phyloP scores from a whole-genome alignment of 768 basidiomycete species.

The Lactifluus subvellereus region DNA sequence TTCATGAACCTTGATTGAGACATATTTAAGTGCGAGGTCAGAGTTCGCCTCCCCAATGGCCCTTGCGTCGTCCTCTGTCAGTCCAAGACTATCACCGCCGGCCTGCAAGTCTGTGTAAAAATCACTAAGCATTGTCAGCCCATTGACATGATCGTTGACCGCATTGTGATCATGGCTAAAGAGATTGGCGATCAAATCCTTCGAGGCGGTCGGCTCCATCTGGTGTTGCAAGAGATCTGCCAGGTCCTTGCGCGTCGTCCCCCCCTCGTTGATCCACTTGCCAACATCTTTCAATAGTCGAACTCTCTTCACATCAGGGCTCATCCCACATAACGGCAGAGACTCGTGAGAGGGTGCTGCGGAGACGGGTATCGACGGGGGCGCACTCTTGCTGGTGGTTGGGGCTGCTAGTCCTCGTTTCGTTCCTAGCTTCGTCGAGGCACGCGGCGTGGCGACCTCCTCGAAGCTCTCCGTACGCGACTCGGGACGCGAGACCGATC shows the following conservation, averaged over 20 bases:
- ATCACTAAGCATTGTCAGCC: conserved; percentile 65
- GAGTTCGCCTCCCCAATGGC: conserved; percentile 76
- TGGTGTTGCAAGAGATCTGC: conserved; percentile 81
- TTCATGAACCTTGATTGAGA: conserved; percentile 83
- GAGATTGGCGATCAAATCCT: conserved; percentile 66
- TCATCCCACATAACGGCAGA: conserved; percentile 45
- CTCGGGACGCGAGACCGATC: conserved; percentile 45
- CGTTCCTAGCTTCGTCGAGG: conserved; percentile 29
- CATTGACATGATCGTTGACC: conserved; percentile 86
- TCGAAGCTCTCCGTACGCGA: conserved; percentile 36
- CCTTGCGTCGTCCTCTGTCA: conserved; percentile 44
- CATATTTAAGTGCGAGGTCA: conserved; percentile 90
- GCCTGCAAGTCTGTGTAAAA: conserved; percentile 58
- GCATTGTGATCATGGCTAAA: conserved; percentile 97
- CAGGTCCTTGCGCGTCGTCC: conserved; percentile 79
- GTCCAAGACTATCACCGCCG: conserved; percentile 48
- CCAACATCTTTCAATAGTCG: conserved; percentile 69
- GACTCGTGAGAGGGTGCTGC: conserved; percentile 30
- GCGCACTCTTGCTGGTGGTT: conserved; percentile 28
- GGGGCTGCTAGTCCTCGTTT: conserved; percentile 38
- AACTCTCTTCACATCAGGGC: conserved; percentile 55
- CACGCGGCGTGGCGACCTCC: conserved; percentile 31
- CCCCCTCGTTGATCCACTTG: conserved; percentile 83
- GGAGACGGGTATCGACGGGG: conserved; percentile 31
- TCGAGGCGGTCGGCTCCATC: conserved; percentile 81